Evolutionary conservation across 306 rosid genomes (phyloP), one percentile per base, ranked within the genome.

Genomic region (Urtica urens): DNA sequence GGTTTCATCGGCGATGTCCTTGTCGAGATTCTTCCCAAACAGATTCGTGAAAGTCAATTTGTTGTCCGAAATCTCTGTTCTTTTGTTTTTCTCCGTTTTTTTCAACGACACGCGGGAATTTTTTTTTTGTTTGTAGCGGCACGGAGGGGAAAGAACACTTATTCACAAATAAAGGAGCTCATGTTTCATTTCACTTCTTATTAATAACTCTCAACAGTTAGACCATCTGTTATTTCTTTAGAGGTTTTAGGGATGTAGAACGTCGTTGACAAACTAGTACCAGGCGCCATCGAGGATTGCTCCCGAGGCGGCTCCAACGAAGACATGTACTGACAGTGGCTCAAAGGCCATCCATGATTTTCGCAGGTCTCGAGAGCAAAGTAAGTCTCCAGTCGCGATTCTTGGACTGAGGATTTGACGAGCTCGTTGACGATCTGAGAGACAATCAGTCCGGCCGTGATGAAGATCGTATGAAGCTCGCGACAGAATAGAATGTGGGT

Each of bases 261-360:
- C n/a, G n/a, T n/a, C n/a, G n/a, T n/a, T n/a, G n/a, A n/a, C n/a
- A n/a, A n/a, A n/a, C n/a, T n/a, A n/a, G n/a, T n/a, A n/a, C n/a
- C n/a, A n/a, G n/a, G n/a, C n/a, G n/a, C n/a, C n/a, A n/a, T n/a
- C n/a, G n/a, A n/a, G n/a, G n/a, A n/a, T n/a, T n/a, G n/a, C n/a
- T n/a, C n/a, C n/a, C n/a, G n/a, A n/a, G n/a, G n/a, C n/a, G n/a
- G n/a, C n/a, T n/a, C n/a, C n/a, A n/a, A n/a, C n/a, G n/a, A n/a
- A n/a, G n/a, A 90, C 99, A 79, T 82, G 60, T 77, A 90, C 63
- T 90, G 96, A 23, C 81, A 75, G 38, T 85, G 99, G n/a, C 94
- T 81, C 5, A 95, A 90, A 0, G 96, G 96, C 95, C 95, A 90
- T 1, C 99, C 99, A 3, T 90, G 94, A 0, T 95, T 84, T 51